Conservation (phyloP, 2,329 filamentous ascomycete genomes). For the Aspergillus quadricinctus region DNA sequence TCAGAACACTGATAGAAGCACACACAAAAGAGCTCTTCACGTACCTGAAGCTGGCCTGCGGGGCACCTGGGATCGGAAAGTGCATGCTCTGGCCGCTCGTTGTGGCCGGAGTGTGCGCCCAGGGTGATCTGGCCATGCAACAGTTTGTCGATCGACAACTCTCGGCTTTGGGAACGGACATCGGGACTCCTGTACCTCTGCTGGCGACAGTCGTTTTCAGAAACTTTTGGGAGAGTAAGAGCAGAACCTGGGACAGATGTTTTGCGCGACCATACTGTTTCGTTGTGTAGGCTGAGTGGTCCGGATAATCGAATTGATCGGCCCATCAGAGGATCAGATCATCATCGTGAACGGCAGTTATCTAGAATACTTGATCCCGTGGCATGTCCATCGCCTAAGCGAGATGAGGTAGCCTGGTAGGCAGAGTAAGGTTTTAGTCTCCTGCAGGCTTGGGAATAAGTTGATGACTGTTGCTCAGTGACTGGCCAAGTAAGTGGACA, state of each 20-base stretch:
- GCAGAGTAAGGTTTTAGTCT: background rate
- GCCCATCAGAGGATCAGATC: background rate
- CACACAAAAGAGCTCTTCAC: background rate
- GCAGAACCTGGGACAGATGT: constrained; percentile 2
- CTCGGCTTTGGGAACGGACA: background rate
- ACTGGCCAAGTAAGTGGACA: background rate
- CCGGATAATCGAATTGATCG: background rate
- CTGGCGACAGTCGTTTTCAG: background rate
- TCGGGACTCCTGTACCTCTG: background rate
- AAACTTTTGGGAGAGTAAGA: constrained; percentile 2
- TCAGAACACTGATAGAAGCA: background rate
- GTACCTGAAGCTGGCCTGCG: background rate
- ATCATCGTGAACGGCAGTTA: background rate
- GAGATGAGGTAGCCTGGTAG: background rate
- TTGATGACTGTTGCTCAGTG: too few species aligned
- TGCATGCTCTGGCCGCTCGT: constrained; percentile 6
- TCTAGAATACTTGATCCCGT: background rate
- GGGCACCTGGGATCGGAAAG: background rate
- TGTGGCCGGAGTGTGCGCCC: constrained; percentile 2
- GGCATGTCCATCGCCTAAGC: too few species aligned
- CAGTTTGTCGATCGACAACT: background rate
- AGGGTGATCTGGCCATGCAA: background rate
- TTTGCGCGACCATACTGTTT: constrained; percentile 4
- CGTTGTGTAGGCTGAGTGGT: background rate
- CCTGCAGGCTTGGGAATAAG: background rate